These are phyloP conservation scores for Penicillium griseofulvum DNA, from an alignment of 2,329 filamentous ascomycete species.

Conservation along the genomic window DNA sequence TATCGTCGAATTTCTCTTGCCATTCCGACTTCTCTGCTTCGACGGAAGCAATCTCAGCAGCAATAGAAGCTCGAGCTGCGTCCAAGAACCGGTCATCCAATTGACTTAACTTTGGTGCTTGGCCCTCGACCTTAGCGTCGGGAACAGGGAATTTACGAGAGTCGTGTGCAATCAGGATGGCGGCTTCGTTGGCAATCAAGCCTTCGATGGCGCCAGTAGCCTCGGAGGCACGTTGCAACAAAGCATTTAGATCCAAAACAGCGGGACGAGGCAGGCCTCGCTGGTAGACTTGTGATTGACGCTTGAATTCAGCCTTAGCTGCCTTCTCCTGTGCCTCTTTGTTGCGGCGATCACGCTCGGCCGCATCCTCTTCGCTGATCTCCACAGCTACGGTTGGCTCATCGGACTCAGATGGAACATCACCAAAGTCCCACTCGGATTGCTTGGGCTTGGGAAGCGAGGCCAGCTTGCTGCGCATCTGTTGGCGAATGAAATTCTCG, in stretches of 20 bases:
- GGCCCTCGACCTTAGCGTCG: conserved; percentile 63
- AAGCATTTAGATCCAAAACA: conserved; percentile 65
- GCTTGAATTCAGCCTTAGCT: conserved; percentile 68
- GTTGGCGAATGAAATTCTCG: conserved; percentile 66
- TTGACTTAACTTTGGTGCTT: conserved; percentile 57
- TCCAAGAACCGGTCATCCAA: conserved; percentile 71
- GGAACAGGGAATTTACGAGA: conserved; percentile 71
- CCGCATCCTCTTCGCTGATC: conserved; percentile 63
- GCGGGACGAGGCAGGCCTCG: conserved; percentile 74
- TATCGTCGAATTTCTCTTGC: conserved; percentile 49
- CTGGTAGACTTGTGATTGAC: conserved; percentile 91
- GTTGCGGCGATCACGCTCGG: conserved; percentile 71
- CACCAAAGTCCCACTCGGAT: conserved; percentile 87
- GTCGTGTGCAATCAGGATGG: conserved; percentile 77
- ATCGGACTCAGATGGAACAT: conserved; percentile 73
- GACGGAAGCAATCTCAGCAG: conserved; percentile 61
- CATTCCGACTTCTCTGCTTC: conserved; percentile 47
- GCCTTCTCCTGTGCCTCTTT: conserved; percentile 61
- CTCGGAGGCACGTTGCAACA: conserved; percentile 63
- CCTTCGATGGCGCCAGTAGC: conserved; percentile 64
- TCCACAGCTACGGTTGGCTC: conserved; percentile 55
- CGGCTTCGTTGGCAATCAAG: conserved; percentile 73
- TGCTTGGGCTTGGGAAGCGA: conserved; percentile 90
- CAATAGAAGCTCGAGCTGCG: conserved; percentile 72
- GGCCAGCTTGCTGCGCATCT: conserved; percentile 64